A percentile compares a stretch with the other conserved stretches of the same genome.
Conservation (phyloP, 2,329 filamentous ascomycete genomes). For the Keithomyces neogunnii region DNA sequence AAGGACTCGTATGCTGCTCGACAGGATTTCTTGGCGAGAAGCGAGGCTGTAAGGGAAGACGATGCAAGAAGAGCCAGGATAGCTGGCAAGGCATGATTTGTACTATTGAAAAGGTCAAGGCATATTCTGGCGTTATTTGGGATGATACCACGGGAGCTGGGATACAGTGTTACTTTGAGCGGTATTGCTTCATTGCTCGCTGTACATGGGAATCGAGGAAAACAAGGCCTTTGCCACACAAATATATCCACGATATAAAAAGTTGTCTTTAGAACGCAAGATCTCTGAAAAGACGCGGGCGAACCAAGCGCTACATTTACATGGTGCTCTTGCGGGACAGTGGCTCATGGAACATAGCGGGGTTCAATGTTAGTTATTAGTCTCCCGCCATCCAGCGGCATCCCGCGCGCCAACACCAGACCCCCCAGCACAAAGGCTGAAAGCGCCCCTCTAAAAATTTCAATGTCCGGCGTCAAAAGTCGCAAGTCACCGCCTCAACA, state of each 20-base stretch:
- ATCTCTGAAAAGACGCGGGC: no score
- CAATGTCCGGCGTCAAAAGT: slow-evolving; percentile 1
- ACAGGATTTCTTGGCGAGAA: slow-evolving; percentile 58
- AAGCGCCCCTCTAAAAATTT: slow-evolving; percentile 1
- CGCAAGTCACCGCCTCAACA: background rate
- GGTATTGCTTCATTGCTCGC: background rate
- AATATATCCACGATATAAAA: no score
- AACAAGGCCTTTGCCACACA: no score
- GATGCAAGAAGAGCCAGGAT: slow-evolving; percentile 48
- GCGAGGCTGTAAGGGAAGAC: slow-evolving; percentile 53
- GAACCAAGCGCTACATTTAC: no score
- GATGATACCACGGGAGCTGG: background rate
- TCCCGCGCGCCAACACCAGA: background rate
- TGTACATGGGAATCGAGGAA: background rate
- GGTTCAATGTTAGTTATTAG: no score
- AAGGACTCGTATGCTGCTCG: slow-evolving; percentile 55
- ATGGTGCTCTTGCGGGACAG: no score
- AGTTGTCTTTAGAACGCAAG: no score
- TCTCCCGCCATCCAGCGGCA: background rate
- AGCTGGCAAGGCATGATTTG: slow-evolving; percentile 23
- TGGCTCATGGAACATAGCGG: no score
- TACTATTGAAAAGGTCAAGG: background rate
- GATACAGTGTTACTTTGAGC: background rate
- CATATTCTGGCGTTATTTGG: background rate
- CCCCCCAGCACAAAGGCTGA: background rate